Evolutionary conservation across 257 asterid species (phyloP).

Genomic region (Handroanthus guayacan): DNA sequence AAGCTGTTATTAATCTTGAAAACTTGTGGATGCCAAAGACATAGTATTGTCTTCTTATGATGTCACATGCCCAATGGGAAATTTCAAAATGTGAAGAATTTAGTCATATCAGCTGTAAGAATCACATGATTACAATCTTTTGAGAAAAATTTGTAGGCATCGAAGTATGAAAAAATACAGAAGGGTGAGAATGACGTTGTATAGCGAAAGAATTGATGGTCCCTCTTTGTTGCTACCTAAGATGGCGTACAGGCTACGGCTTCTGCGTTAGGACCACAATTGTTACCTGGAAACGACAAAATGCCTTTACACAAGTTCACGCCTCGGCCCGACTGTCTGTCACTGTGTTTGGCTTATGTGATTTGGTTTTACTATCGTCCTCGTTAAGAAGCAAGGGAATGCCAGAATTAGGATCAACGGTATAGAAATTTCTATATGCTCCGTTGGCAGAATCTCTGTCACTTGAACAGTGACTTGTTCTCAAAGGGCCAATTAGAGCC

Average conservation of each 20-base stretch:
- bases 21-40: too few species aligned
- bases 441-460: constrained; percentile 48
- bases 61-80: too few species aligned
- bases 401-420: constrained; percentile 53
- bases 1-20: too few species aligned
- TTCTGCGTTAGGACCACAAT: not conserved
- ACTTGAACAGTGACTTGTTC: constrained; percentile 37
- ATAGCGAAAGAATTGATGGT: too few species aligned
- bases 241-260: not conserved
- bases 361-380: constrained; percentile 56
- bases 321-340: constrained; percentile 47
- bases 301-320: constrained; percentile 40
- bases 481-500: constrained; percentile 54
- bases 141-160: too few species aligned
- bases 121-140: too few species aligned
- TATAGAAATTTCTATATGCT: constrained; percentile 52
- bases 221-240: not conserved
- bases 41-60: too few species aligned
- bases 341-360: constrained; percentile 44
- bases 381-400: constrained; percentile 69
- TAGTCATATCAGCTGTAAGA: too few species aligned
- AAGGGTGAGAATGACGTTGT: too few species aligned
- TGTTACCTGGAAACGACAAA: constrained; percentile 1
- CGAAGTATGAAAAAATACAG: too few species aligned
- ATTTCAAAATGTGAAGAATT: too few species aligned